Evolutionary conservation across 1,139 yeast genomes (phyloP), one percentile per base, ranked within the genome.

Genomic region (Sugiyamaella castrensis): DNA sequence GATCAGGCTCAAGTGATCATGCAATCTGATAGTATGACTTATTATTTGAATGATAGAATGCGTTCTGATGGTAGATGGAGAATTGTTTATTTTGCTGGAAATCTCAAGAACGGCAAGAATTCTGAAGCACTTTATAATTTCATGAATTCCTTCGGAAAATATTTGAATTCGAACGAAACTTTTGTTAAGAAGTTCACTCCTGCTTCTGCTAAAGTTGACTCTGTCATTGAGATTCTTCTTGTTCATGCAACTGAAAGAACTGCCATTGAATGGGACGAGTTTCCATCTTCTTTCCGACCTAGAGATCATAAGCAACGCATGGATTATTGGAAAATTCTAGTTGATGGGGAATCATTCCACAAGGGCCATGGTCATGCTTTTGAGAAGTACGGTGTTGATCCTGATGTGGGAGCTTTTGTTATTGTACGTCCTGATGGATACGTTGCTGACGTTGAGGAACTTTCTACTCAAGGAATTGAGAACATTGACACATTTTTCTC

Each of bases 351-450:
- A 6, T 60, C 66, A 9, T 61, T 57, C 42, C 66, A 63, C 47
- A 52, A 56, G 26, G 66, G 67, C 8, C 52, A 50, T 19, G 57
- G 59, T 31, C 58, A 63, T 46, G 60, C 62, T 9, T 67, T 66
- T 50, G 55, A 53, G 16, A 53, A 57, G 50, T 67, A 58, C 43
- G 71, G 70, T 4, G 58, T 67, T 37, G 62, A 64, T 43, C 57
- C 60, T 13, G 44, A 57, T 24, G 52, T 50, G 7, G 70, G 71
- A 15, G 63, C 65, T 11, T 48, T 69, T 31, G 48, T 66, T 28
- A 64, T 69, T 26, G 53, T 66, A 15, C 57, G 73, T 41, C 73
- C 73, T 12, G 73, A 69, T 55, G 70, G 71, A 5, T 67, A 69
- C 44, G 68, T 68, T 35, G 61, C 70, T 19, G 43, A 55, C 31